Percentiles rank a stretch among this genome's conserved stretches.
Conservation (phyloP, 345 rosid genomes). For the Gossypium anomalum region DNA sequence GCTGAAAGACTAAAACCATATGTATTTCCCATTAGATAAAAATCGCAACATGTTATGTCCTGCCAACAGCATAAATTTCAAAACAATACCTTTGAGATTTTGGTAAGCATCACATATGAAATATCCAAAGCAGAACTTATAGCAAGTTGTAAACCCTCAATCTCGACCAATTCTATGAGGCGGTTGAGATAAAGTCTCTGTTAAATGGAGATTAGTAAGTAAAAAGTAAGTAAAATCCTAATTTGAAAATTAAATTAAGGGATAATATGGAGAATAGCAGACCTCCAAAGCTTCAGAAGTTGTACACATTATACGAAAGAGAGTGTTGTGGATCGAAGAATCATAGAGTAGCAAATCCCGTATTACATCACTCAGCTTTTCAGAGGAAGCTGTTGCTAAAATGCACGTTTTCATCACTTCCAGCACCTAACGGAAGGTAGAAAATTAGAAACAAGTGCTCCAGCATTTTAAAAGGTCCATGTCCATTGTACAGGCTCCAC, state of each 20-base stretch:
- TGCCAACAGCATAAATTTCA: neutral
- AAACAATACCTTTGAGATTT: slow-evolving; percentile 52
- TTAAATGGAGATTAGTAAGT: slow-evolving; percentile 16
- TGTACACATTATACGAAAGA: slow-evolving; percentile 69
- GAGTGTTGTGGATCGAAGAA: slow-evolving; percentile 66
- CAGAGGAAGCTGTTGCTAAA: slow-evolving; percentile 38
- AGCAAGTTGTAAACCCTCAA: slow-evolving; percentile 80
- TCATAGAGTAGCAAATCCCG: slow-evolving; percentile 64
- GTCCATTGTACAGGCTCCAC: neutral
- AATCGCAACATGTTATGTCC: neutral
- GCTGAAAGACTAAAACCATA: neutral
- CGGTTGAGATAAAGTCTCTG: slow-evolving; percentile 74
- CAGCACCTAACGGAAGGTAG: slow-evolving; percentile 45
- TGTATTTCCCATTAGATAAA: neutral
- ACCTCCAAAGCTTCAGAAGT: slow-evolving; percentile 80
- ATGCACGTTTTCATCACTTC: slow-evolving; percentile 73
- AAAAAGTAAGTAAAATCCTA: slow-evolving; percentile 10
- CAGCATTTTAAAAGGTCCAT: neutral
- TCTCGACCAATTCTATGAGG: slow-evolving; percentile 55
- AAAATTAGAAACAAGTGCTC: slow-evolving; percentile 7
- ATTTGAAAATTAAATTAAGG: slow-evolving; percentile 10
- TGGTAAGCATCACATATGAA: slow-evolving; percentile 51
- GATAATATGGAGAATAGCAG: slow-evolving; percentile 24
- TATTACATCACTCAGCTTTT: slow-evolving; percentile 51
- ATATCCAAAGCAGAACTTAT: slow-evolving; percentile 69